Evolutionary conservation across 2,329 filamentous ascomycete species (phyloP).

Genomic region (Paecilomyces dactylethromorphus): DNA sequence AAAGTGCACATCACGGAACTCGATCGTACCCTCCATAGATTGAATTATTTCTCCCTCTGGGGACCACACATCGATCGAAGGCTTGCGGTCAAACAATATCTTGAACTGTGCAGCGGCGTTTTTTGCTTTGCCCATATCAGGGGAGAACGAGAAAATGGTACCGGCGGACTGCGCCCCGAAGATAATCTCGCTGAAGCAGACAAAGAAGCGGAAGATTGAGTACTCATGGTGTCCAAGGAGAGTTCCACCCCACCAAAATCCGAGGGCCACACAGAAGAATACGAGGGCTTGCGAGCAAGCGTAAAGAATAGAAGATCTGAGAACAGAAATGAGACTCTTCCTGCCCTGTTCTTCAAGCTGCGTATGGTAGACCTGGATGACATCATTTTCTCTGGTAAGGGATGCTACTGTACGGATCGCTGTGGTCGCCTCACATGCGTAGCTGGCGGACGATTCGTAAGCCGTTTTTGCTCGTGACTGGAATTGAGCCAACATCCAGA

Average conservation of each 20-base stretch:
- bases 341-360: slow-evolving; percentile 62
- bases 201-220: slow-evolving; percentile 78
- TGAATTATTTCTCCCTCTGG: slow-evolving; percentile 57
- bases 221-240: slow-evolving; percentile 68
- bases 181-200: slow-evolving; percentile 80
- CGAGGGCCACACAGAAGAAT: slow-evolving; percentile 77
- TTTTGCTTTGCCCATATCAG: slow-evolving; percentile 90
- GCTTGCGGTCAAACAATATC: slow-evolving; percentile 73
- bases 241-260: slow-evolving; percentile 86
- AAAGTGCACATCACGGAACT: slow-evolving; percentile 92
- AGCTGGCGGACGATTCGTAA: slow-evolving; percentile 74
- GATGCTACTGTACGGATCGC: slow-evolving; percentile 91
- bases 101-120: slow-evolving; percentile 76
- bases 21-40: slow-evolving; percentile 66
- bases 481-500: slow-evolving; percentile 76
- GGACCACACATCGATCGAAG: slow-evolving; percentile 77
- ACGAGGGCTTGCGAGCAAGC: slow-evolving; percentile 77
- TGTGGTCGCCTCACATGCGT: slow-evolving; percentile 87
- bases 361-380: slow-evolving; percentile 63
- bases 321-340: slow-evolving; percentile 63
- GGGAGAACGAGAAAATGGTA: slow-evolving; percentile 80
- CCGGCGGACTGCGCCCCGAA: slow-evolving; percentile 91
- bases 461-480: slow-evolving; percentile 71
- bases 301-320: slow-evolving; percentile 73
- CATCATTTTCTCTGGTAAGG: slow-evolving; percentile 78